Percentiles rank a stretch among this genome's conserved stretches.
Conservation (phyloP, 202 grass and related monocot species). For the Bolboschoenoplectus hybrid region DNA sequence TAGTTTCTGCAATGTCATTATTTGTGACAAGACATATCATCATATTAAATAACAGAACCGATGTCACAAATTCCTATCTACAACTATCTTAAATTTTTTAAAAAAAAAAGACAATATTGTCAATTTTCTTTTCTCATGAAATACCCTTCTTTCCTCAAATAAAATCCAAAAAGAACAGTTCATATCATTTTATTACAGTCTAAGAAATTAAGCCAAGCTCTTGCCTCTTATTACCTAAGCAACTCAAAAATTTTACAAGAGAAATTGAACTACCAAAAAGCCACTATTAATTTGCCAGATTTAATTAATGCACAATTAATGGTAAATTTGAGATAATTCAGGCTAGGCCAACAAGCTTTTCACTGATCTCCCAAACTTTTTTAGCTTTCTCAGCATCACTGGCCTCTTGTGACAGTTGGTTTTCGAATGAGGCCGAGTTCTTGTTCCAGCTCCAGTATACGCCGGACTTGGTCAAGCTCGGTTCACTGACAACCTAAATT, state of each 20-base stretch:
- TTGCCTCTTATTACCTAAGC: slow-evolving; percentile 32
- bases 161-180: slow-evolving; percentile 27
- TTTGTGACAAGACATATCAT: background rate
- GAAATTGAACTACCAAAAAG: slow-evolving; percentile 20
- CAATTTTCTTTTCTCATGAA: background rate
- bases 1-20: background rate
- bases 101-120: background rate
- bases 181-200: slow-evolving; percentile 21
- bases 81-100: background rate
- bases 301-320: background rate
- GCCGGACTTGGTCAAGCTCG: slow-evolving; percentile 87
- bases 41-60: background rate
- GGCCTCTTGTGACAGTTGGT: slow-evolving; percentile 93
- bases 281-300: background rate
- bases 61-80: background rate
- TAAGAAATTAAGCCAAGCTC: background rate
- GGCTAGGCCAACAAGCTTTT: slow-evolving; percentile 85
- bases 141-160: background rate
- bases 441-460: slow-evolving; percentile 99
- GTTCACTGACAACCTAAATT: slow-evolving; percentile 72
- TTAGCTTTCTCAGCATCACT: slow-evolving; percentile 80
- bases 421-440: slow-evolving; percentile 93
- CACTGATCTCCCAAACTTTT: slow-evolving; percentile 91
- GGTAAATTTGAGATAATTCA: slow-evolving; percentile 36
- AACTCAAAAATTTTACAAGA: slow-evolving; percentile 30